These are phyloP conservation scores for Pluteus cervinus DNA, from an alignment of 768 basidiomycete species.

Conservation along the genomic window DNA sequence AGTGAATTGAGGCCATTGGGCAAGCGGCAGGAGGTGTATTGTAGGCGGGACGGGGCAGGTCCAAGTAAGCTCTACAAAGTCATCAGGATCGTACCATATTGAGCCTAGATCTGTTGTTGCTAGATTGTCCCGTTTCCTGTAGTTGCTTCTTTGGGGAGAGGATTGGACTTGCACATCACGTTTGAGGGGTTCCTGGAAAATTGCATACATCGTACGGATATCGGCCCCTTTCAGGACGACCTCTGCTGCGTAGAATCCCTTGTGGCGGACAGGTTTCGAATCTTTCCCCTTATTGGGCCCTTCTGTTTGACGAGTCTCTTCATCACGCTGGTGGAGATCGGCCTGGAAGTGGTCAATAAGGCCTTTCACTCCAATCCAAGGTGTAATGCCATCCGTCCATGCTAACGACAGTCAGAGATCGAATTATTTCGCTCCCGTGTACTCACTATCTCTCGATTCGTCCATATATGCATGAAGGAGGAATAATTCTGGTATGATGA, in stretches of 20 bases:
- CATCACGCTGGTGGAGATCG: conserved; percentile 89
- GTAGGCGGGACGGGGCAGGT: conserved; percentile 43
- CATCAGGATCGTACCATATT: conserved; percentile 72
- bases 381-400: conserved; percentile 74
- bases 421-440: conserved; percentile 6
- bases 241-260: conserved; percentile 85
- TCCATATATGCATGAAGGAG: conserved; percentile 87
- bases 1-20: conserved; percentile 76
- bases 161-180: conserved; percentile 43
- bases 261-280: conserved; percentile 61
- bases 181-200: conserved; percentile 71
- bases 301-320: conserved; percentile 67
- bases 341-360: conserved; percentile 76
- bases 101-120: conserved; percentile 38
- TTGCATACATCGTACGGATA: conserved; percentile 71
- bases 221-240: conserved; percentile 73
- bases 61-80: conserved; percentile 80
- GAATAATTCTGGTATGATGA: conserved; percentile 70
- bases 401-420: too few relatives aligned
- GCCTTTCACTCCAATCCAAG: conserved; percentile 82
- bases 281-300: conserved; percentile 50
- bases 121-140: conserved; percentile 40
- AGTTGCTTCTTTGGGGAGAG: conserved; percentile 40
- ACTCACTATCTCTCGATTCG: conserved; percentile 58
- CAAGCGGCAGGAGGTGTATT: conserved; percentile 65